Percentiles rank a stretch among this genome's conserved stretches.
Evolutionary conservation across 2,329 filamentous ascomycete genomes (phyloP).

Genomic region (Dryadomyces sulphureus): DNA sequence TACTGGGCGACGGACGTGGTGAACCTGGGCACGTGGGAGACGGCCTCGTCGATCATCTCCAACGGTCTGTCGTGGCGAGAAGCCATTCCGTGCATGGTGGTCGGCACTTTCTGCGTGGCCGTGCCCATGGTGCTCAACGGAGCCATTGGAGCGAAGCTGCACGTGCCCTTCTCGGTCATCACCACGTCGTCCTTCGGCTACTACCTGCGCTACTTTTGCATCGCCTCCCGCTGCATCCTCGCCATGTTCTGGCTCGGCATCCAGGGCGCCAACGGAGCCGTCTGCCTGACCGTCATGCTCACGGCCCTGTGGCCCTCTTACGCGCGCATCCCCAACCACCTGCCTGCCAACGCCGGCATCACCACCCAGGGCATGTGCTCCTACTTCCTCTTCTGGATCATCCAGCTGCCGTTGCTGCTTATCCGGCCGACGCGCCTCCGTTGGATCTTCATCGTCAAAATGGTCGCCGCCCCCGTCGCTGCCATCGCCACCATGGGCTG

Average conservation of each 20-base stretch:
- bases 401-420: slow-evolving; percentile 16
- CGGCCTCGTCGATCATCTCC: slow-evolving; percentile 12
- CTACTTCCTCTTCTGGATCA: slow-evolving; percentile 23
- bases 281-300: slow-evolving; percentile 17
- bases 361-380: slow-evolving; percentile 22
- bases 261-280: slow-evolving; percentile 30
- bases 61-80: slow-evolving; percentile 23
- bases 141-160: slow-evolving; percentile 29
- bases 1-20: slow-evolving; percentile 16
- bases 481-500: slow-evolving; percentile 49
- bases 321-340: slow-evolving; percentile 20
- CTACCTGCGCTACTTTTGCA: slow-evolving; percentile 28
- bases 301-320: slow-evolving; percentile 13
- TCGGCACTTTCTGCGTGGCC: slow-evolving; percentile 47
- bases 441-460: slow-evolving; percentile 31
- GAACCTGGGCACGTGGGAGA: slow-evolving; percentile 15
- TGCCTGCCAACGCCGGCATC: slow-evolving; percentile 22
- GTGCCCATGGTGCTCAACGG: slow-evolving; percentile 35
- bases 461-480: slow-evolving; percentile 36
- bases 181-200: slow-evolving; percentile 30
- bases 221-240: slow-evolving; percentile 22
- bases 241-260: slow-evolving; percentile 25
- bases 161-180: slow-evolving; percentile 31
- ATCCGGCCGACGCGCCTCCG: slow-evolving; percentile 11
- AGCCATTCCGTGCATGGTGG: slow-evolving; percentile 32